Percentiles rank a stretch among this genome's conserved stretches.
Conservation (phyloP, 352 stramenopile species). For the Sclerospora graminicola region DNA sequence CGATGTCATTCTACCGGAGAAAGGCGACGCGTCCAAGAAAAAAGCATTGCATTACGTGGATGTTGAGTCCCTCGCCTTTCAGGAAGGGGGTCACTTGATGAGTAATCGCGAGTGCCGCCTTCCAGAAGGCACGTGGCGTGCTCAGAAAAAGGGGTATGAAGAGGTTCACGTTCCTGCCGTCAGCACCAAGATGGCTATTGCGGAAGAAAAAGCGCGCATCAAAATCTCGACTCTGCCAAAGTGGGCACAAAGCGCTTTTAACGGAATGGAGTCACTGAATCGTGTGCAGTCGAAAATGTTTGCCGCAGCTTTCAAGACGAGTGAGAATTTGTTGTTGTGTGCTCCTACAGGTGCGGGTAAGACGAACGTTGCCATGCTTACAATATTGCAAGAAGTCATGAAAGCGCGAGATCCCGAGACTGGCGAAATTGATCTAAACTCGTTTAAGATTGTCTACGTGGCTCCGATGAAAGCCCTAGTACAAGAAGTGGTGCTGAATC, state of each 20-base stretch:
- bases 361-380: slow-evolving; percentile 97
- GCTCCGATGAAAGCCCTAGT: slow-evolving; percentile 99
- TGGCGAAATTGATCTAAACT: slow-evolving; percentile 88
- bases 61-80: slow-evolving; percentile 92
- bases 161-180: slow-evolving; percentile 99
- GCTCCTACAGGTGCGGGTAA: slow-evolving; percentile 98
- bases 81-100: slow-evolving; percentile 94
- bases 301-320: slow-evolving; percentile 83
- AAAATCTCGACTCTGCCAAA: slow-evolving; percentile 89
- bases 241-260: slow-evolving; percentile 95
- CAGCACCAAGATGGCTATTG: slow-evolving; percentile 57
- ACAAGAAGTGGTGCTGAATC: slow-evolving; percentile 98
- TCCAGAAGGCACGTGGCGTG: slow-evolving; percentile 93
- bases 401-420: slow-evolving; percentile 79
- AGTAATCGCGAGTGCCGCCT: slow-evolving; percentile 96
- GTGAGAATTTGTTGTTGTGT: slow-evolving; percentile 98
- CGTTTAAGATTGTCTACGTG: slow-evolving; percentile 99
- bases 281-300: slow-evolving; percentile 98
- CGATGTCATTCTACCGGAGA: slow-evolving; percentile 10
- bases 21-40: slow-evolving; percentile 23
- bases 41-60: slow-evolving; percentile 88
- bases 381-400: slow-evolving; percentile 97
- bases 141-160: slow-evolving; percentile 96
- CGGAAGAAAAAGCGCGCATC: slow-evolving; percentile 68
- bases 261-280: slow-evolving; percentile 97